Conservation (phyloP, 306 rosid species). For the Prinsepia uniflora region DNA sequence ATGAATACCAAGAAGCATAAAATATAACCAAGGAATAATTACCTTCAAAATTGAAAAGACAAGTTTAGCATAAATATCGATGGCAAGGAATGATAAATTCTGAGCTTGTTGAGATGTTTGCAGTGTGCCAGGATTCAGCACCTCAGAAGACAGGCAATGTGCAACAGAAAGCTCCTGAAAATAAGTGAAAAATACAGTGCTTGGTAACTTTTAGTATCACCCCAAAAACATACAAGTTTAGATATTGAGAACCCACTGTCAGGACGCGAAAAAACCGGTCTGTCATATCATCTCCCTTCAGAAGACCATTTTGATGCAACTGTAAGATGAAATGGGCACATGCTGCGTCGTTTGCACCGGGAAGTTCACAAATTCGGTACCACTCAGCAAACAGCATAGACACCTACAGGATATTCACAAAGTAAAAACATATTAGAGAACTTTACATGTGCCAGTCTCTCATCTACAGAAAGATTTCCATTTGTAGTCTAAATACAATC, state of each 20-base stretch:
- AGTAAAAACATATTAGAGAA: slow-evolving; percentile 13
- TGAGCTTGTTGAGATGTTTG: slow-evolving; percentile 72
- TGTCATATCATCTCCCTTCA: slow-evolving; percentile 87
- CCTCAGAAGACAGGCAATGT: slow-evolving; percentile 79
- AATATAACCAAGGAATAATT: slow-evolving; percentile 2
- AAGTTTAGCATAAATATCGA: slow-evolving; percentile 83
- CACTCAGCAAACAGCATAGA: slow-evolving; percentile 70
- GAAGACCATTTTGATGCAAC: slow-evolving; percentile 70
- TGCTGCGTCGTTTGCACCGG: slow-evolving; percentile 67
- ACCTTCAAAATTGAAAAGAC: slow-evolving; percentile 85
- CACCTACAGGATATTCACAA: slow-evolving; percentile 48
- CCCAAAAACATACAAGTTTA: neutral
- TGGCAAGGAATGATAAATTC: slow-evolving; percentile 70
- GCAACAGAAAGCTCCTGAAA: slow-evolving; percentile 73
- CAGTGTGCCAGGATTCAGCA: slow-evolving; percentile 51
- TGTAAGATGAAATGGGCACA: slow-evolving; percentile 61
- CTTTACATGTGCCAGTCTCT: neutral
- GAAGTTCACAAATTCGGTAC: slow-evolving; percentile 84
- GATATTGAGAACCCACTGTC: slow-evolving; percentile 44
- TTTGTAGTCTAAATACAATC: neutral
- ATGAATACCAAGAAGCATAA: neutral
- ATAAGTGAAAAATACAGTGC: slow-evolving; percentile 2
- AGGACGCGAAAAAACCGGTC: slow-evolving; percentile 80
- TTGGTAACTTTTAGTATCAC: slow-evolving; percentile 4
- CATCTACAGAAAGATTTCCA: neutral